phyloP scores from a whole-genome alignment of 768 basidiomycete genomes.

The Fomitopsis serialis region DNA sequence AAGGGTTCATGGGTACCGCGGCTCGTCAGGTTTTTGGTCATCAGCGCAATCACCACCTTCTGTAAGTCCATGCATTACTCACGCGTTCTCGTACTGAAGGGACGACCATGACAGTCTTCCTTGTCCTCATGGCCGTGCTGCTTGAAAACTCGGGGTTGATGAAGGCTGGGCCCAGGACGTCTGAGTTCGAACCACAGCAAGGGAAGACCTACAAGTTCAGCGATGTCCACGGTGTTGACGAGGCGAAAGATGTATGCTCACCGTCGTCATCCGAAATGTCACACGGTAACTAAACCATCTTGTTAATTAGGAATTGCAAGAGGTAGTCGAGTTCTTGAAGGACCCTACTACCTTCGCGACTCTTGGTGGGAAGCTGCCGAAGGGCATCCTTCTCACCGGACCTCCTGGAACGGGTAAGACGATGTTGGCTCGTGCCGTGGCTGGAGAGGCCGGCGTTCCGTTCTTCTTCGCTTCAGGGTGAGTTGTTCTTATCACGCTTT shows the following conservation, averaged over 20 bases:
- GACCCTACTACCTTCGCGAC: constrained; percentile 87
- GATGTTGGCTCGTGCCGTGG: constrained; percentile 93
- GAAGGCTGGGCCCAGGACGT: constrained; percentile 77
- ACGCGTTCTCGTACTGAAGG: not conserved
- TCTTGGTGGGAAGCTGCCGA: constrained; percentile 90
- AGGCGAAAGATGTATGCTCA: constrained; percentile 77
- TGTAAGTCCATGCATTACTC: constrained; percentile 39
- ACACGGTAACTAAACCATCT: not conserved
- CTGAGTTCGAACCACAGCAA: constrained; percentile 78
- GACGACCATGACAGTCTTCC: constrained; percentile 28
- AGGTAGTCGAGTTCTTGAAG: constrained; percentile 92
- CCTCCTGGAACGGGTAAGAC: constrained; percentile 97
- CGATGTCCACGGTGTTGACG: constrained; percentile 97
- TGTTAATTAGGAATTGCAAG: constrained; percentile 73
- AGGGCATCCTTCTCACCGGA: constrained; percentile 89
- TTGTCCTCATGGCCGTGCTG: constrained; percentile 83
- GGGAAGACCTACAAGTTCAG: constrained; percentile 85
- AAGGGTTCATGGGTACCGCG: constrained; percentile 64
- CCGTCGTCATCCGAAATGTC: not conserved
- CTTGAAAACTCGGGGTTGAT: constrained; percentile 92
- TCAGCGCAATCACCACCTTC: constrained; percentile 54
- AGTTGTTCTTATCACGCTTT: constrained; percentile 15
- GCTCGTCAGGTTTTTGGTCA: constrained; percentile 41
- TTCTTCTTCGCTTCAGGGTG: constrained; percentile 96
- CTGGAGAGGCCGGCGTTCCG: constrained; percentile 96